phyloP scores from a whole-genome alignment of 2,329 filamentous ascomycete species.

The Lasiodiplodia sp. region DNA sequence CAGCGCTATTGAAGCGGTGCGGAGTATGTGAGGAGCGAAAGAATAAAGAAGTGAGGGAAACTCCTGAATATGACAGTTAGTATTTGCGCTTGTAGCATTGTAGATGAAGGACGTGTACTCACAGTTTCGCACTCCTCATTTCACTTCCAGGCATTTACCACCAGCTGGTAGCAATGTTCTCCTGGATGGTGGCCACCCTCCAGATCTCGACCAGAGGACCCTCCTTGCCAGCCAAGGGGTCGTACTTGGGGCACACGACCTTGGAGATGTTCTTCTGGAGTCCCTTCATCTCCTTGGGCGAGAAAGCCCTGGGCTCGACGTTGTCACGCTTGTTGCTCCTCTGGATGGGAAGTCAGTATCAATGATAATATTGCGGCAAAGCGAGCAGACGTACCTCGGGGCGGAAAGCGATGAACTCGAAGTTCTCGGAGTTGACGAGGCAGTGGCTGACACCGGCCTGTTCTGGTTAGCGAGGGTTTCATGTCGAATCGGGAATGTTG shows the following conservation, averaged over 20 bases:
- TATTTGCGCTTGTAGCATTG: background rate
- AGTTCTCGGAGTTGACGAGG: constrained; percentile 20
- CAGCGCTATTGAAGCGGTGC: background rate
- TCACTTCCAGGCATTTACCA: background rate
- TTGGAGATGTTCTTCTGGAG: constrained; percentile 13
- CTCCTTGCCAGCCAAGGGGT: constrained; percentile 22
- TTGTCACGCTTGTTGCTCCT: constrained; percentile 3
- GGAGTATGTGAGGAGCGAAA: background rate
- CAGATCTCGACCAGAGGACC: constrained; percentile 34
- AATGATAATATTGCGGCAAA: background rate
- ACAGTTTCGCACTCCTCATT: background rate
- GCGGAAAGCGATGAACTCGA: constrained; percentile 15
- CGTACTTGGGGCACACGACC: constrained; percentile 8
- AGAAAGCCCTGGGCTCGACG: background rate
- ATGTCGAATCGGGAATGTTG: background rate
- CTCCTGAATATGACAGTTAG: background rate
- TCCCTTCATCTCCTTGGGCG: constrained; percentile 1
- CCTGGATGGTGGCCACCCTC: constrained; percentile 24
- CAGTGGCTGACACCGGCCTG: constrained; percentile 29
- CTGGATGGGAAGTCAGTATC: background rate
- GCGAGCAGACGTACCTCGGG: constrained; percentile 9
- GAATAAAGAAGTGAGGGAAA: background rate
- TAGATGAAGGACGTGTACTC: background rate
- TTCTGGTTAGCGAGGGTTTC: background rate
- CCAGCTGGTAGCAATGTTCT: constrained; percentile 11